Conservation (phyloP, 1,284 basidiomycete genomes). For the Trichosporon asahii region DNA sequence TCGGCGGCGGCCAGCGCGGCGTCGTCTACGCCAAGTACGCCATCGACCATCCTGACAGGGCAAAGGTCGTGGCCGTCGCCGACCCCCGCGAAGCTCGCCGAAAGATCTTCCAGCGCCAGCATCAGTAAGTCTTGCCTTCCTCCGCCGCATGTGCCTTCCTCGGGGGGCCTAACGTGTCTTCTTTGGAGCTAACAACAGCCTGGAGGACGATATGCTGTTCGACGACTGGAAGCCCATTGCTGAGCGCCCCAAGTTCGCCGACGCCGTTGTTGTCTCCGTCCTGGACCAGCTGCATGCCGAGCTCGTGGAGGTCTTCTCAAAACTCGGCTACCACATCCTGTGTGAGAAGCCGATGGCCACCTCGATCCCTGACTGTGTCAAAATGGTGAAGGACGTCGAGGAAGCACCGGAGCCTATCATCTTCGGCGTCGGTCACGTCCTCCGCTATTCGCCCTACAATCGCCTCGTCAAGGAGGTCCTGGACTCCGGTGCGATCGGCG, state of each 20-base stretch:
- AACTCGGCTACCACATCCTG: constrained; percentile 77
- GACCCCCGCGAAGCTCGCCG: constrained; percentile 71
- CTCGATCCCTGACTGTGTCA: constrained; percentile 64
- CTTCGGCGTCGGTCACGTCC: constrained; percentile 81
- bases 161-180: not conserved
- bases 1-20: constrained; percentile 79
- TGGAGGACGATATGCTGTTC: constrained; percentile 67
- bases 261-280: constrained; percentile 72
- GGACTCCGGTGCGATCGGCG: constrained; percentile 66
- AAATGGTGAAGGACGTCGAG: constrained; percentile 68
- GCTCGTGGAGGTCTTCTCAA: constrained; percentile 67
- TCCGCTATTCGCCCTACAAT: constrained; percentile 80
- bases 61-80: constrained; percentile 74
- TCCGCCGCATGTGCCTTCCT: not conserved
- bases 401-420: constrained; percentile 57
- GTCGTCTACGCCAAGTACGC: constrained; percentile 69
- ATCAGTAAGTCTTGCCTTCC: constrained; percentile 45
- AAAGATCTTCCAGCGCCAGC: constrained; percentile 57
- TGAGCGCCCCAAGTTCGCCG: constrained; percentile 65
- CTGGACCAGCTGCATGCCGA: constrained; percentile 68
- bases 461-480: constrained; percentile 66
- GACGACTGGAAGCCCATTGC: constrained; percentile 67
- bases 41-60: constrained; percentile 59
- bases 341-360: constrained; percentile 91
- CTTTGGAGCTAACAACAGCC: constrained; percentile 23